These are phyloP conservation scores for Acacia concinna DNA, from an alignment of 331 rosid genomes.

Conservation along the genomic window DNA sequence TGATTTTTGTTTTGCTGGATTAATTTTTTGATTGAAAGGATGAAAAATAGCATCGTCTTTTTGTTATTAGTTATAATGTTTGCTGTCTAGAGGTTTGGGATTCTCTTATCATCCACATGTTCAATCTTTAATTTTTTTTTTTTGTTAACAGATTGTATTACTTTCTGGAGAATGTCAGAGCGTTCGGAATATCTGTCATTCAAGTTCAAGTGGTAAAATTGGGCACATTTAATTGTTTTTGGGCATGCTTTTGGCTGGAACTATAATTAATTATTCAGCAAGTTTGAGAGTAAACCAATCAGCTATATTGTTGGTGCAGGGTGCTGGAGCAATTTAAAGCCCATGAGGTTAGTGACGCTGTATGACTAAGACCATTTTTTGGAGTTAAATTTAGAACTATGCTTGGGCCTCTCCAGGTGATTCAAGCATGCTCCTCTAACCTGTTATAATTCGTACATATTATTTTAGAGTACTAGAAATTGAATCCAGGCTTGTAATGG, in stretches of 20 bases:
- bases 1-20: background rate
- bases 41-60: background rate
- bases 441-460: background rate
- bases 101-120: slow-evolving; percentile 10
- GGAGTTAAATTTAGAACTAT: background rate
- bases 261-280: slow-evolving; percentile 2
- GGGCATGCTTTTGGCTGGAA: background rate
- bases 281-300: slow-evolving; percentile 9
- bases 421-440: background rate
- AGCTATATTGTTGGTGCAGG: slow-evolving; percentile 42
- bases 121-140: slow-evolving; percentile 16
- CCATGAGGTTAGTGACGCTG: slow-evolving; percentile 52
- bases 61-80: background rate
- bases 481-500: background rate
- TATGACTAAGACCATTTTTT: background rate
- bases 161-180: slow-evolving; percentile 42
- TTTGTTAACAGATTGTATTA: slow-evolving; percentile 46
- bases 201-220: slow-evolving; percentile 49
- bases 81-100: background rate
- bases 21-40: background rate
- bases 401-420: background rate
- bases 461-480: background rate
- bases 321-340: slow-evolving; percentile 39
- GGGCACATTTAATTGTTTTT: background rate
- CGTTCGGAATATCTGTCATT: slow-evolving; percentile 44